phyloP scores from a whole-genome alignment of 257 asterid genomes.

The Ilex aquifolium region DNA sequence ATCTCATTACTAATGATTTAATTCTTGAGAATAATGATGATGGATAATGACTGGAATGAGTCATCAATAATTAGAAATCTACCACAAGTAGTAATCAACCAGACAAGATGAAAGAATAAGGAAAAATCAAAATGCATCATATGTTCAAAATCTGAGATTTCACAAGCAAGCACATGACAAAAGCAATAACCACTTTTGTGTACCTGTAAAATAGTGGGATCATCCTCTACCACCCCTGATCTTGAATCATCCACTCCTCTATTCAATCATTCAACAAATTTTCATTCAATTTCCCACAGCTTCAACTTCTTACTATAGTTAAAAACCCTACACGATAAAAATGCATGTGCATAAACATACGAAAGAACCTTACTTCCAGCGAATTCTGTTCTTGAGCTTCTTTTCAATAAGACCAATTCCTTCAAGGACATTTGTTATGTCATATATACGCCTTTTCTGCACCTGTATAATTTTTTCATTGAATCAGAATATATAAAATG shows the following conservation, averaged over 20 bases:
- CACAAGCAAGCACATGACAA: not conserved
- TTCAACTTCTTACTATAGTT: not conserved
- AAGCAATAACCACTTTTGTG: constrained; percentile 9
- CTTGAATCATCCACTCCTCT: constrained; percentile 70
- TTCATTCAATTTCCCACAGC: not conserved
- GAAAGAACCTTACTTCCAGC: constrained; percentile 41
- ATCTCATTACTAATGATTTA: not conserved
- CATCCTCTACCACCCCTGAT: constrained; percentile 69
- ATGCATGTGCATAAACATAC: constrained; percentile 9
- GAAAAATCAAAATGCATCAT: not conserved
- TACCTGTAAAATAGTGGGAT: constrained; percentile 80
- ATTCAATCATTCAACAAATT: not conserved
- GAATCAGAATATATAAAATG: not conserved
- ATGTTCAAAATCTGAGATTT: too few relatives aligned
- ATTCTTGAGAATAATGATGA: not conserved
- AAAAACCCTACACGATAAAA: constrained; percentile 4
- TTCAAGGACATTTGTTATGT: constrained; percentile 93
- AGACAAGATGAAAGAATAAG: not conserved
- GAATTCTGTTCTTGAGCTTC: constrained; percentile 78
- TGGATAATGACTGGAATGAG: not conserved
- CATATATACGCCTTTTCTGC: constrained; percentile 75
- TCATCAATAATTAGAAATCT: too few relatives aligned
- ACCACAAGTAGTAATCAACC: not conserved
- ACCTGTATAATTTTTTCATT: constrained; percentile 29
- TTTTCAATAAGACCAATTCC: constrained; percentile 95